Evolutionary conservation across 768 basidiomycete species (phyloP), one percentile per base, ranked within the genome.

Genomic region (Fibroporia radiculosa): DNA sequence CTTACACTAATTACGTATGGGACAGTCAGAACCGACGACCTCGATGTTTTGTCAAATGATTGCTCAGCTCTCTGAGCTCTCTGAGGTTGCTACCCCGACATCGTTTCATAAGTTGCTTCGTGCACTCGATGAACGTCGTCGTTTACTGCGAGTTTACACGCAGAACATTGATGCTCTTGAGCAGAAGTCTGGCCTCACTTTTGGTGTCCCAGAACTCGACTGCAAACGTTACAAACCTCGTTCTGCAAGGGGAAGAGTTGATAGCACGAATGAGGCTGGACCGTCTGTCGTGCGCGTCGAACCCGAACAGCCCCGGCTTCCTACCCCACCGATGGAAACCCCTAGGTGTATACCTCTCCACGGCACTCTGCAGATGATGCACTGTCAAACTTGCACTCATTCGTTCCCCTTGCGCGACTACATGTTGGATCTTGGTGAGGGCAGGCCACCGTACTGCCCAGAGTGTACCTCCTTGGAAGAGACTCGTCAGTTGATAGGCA

Each of bases 81-180:
- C 91, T 1, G 69, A 77, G 43, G 69, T 73, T 3, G 88, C 90
- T 13, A 57, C 72, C 48, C 91, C 92, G 6, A 93, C 92, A 3
- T 68, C 80, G 1, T 93, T 93, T 56, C 92, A 95, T 59, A 64
- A 71, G 10, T 66, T 87, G 20, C 77, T 95, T 24, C 82, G 82
- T 33, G 58, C 72, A 24, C 77, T 93, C 24, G 88, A 93, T 56
- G 73, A 82, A 48, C 72, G 81, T 28, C 84, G 86, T 3, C 75
- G 76, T 49, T 76, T 95, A 3, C 72, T 93, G 28, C 74, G 92
- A 20, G 87, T 91, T 2, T 95, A 93, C 63, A 93, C 92, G 0
- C 92, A 95, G 68, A 93, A 95, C 64, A 93, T 93, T 48, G 92
- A 95, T 60, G 82, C 81, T 20, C 80, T 95, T 32, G 92, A 95